Evolutionary conservation across 2,329 filamentous ascomycete species (phyloP), one percentile per base, ranked within the genome.

Genomic region (Sporothrix brasiliensis): DNA sequence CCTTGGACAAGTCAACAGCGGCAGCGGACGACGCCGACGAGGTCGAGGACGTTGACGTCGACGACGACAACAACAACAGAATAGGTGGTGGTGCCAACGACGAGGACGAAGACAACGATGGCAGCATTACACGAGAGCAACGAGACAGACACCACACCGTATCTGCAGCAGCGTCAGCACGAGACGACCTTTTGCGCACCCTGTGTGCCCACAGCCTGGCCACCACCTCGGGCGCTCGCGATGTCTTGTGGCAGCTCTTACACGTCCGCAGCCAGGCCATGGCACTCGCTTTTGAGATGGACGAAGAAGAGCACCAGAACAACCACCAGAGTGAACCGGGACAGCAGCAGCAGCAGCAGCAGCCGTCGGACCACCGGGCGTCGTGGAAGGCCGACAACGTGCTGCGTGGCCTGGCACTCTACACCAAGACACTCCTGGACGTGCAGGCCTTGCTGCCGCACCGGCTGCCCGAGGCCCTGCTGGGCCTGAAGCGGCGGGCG

Each of bases 121-220:
- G 41, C 13, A 53, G 49, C 21, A 30, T 16, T 21, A 53, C 39
- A 6, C 11, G 41, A 54, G 47, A 47, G 34, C 44, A 27, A 24
- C 39, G 53, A 27, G 30, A 41, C n/a, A 21, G 53, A 3, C 58
- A 14, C 34, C 54, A 49, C 11, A 27, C 27, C 3, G 19, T 10
- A 4, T 49, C 65, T 10, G 47, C 68, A 11, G 54, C 68, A 0
- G 63, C 71, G 1, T 34, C 69, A 0, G 27, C 58, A 10, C 70
- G 84, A 71, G 76, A 83, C 72, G 83, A 86, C 27, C 84, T 95
- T 19, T 82, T 94, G 14, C 90, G 92, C 75, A 89, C 90, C 0
- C 84, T 97, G 74, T 91, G 89, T 70, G 93, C 94, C 0, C 94
- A 93, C 78, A 93, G 92, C 72, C 83, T 98, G 67, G 88, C 89